Evolutionary conservation across 73 alveolate genomes (phyloP), one percentile per base, ranked within the genome.

Genomic region (Paramecium octaurelia): DNA sequence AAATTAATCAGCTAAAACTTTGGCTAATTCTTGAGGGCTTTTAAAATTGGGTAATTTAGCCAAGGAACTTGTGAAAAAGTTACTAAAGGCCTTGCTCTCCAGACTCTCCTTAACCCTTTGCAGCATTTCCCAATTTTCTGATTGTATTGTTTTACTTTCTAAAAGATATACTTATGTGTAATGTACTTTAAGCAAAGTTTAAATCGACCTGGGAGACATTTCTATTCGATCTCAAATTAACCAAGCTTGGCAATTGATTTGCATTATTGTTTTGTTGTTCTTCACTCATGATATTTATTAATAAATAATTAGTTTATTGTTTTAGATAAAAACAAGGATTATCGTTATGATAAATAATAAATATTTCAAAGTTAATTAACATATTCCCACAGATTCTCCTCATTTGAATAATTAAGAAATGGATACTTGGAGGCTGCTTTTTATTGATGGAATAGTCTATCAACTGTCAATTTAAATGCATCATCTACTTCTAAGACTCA

Each of bases 401-500:
- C 44, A 80, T 80, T 64, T 14, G 35, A 38, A 46, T 80, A 80
- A 42, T 48, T 48, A 18, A 35, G 70, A 42, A 44, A 80, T 24
- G 40, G 91, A 80, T 44, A 80, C 21, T 24, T 44, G 4, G 91
- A 42, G 1, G 46, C 31, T 43, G 36, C 2, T 24, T 58, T 57
- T 35, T 85, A 34, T 46, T 36, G 9, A 34, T 42, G 35, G 38
- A 92, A 93, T 11, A 92, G 6, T 23, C 48, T 31, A 83, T 93
- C 96, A 35, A 93, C 68, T 42, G 95, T 92, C 27, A 93, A 76
- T 71, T 44, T 71, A 31, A 93, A 69, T 8, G 95, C 95, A 80
- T 93, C 96, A 92, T 89, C 92, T 92, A 76, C 11, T 80, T 2
- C 6, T 94, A 42, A 64, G 95, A 92, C 57, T 95, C 95, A 76